phyloP scores from a whole-genome alignment of 139 green algal species.

The Coccomyxa sp. region DNA sequence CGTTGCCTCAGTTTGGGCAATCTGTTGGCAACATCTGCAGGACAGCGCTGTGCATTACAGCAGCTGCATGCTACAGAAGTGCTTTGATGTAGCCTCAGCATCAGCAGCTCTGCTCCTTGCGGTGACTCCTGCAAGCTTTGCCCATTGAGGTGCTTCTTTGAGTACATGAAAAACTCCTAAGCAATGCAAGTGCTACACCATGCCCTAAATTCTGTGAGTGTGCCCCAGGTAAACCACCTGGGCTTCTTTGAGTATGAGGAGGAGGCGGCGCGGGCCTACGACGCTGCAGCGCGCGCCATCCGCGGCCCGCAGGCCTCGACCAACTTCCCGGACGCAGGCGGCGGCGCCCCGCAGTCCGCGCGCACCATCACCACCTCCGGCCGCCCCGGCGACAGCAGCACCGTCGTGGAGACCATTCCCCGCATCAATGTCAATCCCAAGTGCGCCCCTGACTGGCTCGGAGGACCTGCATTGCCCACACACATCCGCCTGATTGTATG shows the following conservation, averaged over 20 bases:
- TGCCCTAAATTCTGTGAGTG: too few relatives aligned
- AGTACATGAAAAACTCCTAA: too few relatives aligned
- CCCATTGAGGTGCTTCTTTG: too few relatives aligned
- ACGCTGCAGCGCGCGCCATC: slow-evolving; percentile 48
- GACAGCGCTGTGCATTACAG: background rate
- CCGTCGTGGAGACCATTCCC: background rate
- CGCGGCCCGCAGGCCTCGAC: slow-evolving; percentile 39
- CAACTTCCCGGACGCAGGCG: slow-evolving; percentile 29
- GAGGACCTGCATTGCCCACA: background rate
- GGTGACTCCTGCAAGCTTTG: too few relatives aligned
- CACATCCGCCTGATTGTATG: background rate
- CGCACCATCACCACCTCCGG: background rate
- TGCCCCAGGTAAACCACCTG: slow-evolving; percentile 45
- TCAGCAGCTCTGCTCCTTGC: too few relatives aligned
- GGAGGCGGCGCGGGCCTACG: slow-evolving; percentile 57
- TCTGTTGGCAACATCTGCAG: background rate
- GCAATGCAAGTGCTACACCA: too few relatives aligned
- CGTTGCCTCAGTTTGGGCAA: background rate
- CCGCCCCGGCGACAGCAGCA: background rate
- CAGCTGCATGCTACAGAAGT: background rate
- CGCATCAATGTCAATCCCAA: background rate
- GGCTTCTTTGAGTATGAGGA: slow-evolving; percentile 58
- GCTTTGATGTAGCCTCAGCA: background rate
- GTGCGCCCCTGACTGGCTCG: background rate
- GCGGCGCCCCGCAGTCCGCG: background rate